Conservation (phyloP, 225 moss, liverwort and hornwort genomes). For the Pseudoscleropodium purum region DNA sequence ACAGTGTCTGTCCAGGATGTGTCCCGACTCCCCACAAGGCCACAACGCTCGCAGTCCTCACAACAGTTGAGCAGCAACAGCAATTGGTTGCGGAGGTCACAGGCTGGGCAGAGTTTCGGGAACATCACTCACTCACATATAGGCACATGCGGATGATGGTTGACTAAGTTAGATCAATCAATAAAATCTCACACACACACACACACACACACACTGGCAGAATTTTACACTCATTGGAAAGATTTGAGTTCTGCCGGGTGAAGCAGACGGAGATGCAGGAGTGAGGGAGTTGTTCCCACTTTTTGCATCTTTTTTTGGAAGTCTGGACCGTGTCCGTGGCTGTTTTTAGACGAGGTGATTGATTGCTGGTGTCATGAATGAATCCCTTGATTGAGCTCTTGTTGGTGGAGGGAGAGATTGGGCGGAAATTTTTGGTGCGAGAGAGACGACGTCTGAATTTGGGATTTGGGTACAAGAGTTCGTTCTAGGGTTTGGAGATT, state of each 20-base stretch:
- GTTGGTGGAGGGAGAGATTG: not conserved
- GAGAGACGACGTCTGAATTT: not conserved
- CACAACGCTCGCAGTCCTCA: not conserved
- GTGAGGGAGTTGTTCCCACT: not conserved
- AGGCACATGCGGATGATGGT: not conserved
- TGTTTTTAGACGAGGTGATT: not conserved
- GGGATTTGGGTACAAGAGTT: not conserved
- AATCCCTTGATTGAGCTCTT: not conserved
- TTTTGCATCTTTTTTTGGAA: slow-evolving; percentile 5
- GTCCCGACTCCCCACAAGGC: not conserved
- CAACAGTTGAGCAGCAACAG: not conserved
- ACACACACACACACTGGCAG: not conserved
- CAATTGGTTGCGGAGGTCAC: slow-evolving; percentile 3
- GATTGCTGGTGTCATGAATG: not conserved
- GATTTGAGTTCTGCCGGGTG: not conserved
- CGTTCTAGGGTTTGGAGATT: not conserved
- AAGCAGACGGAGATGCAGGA: not conserved
- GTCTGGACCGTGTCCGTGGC: not conserved
- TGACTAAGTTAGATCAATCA: not conserved
- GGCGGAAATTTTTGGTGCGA: not conserved
- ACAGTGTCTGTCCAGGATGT: slow-evolving; percentile 2
- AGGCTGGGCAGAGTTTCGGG: not conserved
- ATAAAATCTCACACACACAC: too few species aligned
- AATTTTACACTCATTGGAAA: not conserved
- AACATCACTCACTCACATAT: not conserved